Percentiles rank a stretch among this genome's conserved stretches.
These are phyloP conservation scores for Penicillium bialowiezense DNA, from an alignment of 495 filamentous ascomycete species.

Conservation along the genomic window DNA sequence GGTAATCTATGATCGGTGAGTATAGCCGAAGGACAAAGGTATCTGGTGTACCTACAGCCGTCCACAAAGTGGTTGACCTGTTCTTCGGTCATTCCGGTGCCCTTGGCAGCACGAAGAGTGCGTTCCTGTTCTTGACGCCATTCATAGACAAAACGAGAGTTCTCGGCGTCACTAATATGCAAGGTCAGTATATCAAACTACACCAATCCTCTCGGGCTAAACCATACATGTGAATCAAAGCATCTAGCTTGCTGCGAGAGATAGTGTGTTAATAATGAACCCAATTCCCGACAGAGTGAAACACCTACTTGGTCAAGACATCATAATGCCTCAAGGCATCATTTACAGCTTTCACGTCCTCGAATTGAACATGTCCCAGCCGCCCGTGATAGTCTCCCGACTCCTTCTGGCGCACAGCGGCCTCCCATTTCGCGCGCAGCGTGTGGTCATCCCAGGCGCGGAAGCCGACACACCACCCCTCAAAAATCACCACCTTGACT, in stretches of 20 bases:
- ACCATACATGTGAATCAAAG: conserved; percentile 77
- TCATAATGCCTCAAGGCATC: conserved; percentile 67
- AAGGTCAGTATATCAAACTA: conserved; percentile 2
- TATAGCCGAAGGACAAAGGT: neutral
- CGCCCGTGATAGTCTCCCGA: conserved; percentile 39
- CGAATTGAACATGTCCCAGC: conserved; percentile 58
- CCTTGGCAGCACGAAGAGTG: conserved; percentile 59
- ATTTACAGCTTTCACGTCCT: conserved; percentile 73
- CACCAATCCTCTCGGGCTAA: neutral
- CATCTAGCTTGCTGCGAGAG: conserved; percentile 58
- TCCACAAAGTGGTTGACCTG: conserved; percentile 66
- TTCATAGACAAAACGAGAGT: conserved; percentile 75
- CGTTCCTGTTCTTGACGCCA: conserved; percentile 86
- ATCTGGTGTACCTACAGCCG: conserved; percentile 48
- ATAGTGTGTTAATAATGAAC: no score
- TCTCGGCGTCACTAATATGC: conserved; percentile 70
- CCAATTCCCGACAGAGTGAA: no score
- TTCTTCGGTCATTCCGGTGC: conserved; percentile 74
- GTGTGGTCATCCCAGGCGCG: conserved; percentile 53
- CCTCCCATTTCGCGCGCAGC: conserved; percentile 57
- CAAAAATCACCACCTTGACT: conserved; percentile 69
- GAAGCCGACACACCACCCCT: conserved; percentile 94
- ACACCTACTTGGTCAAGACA: conserved; percentile 61
- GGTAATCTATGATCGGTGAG: conserved; percentile 49
- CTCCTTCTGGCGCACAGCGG: conserved; percentile 46